phyloP scores from a whole-genome alignment of 768 basidiomycete genomes.

The Agaricus subrufescens region DNA sequence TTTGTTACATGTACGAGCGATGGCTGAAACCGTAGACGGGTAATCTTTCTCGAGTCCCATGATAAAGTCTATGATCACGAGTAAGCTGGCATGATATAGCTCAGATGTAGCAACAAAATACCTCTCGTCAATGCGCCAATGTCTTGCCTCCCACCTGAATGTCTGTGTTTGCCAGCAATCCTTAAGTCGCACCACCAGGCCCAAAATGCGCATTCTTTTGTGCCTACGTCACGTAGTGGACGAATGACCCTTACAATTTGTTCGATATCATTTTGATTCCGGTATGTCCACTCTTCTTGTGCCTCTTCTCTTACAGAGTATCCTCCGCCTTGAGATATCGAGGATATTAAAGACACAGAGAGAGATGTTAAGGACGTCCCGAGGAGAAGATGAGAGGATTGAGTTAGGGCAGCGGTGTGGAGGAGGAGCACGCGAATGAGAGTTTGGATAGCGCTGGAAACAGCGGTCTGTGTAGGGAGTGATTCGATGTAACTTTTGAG shows the following conservation, averaged over 20 bases:
- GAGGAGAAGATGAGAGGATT: slow-evolving; percentile 72
- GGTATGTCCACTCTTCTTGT: slow-evolving; percentile 61
- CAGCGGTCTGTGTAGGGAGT: slow-evolving; percentile 72
- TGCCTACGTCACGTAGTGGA: slow-evolving; percentile 68
- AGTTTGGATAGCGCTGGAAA: slow-evolving; percentile 50
- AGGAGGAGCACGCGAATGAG: slow-evolving; percentile 67
- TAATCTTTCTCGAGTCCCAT: slow-evolving; percentile 76
- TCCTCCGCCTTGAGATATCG: slow-evolving; percentile 73
- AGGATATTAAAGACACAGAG: slow-evolving; percentile 69
- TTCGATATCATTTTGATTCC: slow-evolving; percentile 15
- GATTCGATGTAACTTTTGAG: slow-evolving; percentile 53
- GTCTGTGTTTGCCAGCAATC: slow-evolving; percentile 32
- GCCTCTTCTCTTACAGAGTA: slow-evolving; percentile 64
- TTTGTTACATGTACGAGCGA: slow-evolving; percentile 77
- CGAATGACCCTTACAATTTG: slow-evolving; percentile 46
- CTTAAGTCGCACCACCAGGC: slow-evolving; percentile 65
- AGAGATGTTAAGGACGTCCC: slow-evolving; percentile 79
- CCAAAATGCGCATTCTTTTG: slow-evolving; percentile 78
- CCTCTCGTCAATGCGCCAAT: slow-evolving; percentile 70
- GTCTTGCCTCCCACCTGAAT: slow-evolving; percentile 43
- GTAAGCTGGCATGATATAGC: not conserved
- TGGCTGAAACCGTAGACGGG: slow-evolving; percentile 83
- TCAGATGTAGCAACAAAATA: slow-evolving; percentile 16
- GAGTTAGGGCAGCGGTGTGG: slow-evolving; percentile 52
- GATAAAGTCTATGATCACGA: slow-evolving; percentile 58